These are phyloP conservation scores for Termitomyces sp. DNA, from an alignment of 768 basidiomycete genomes.

Conservation along the genomic window DNA sequence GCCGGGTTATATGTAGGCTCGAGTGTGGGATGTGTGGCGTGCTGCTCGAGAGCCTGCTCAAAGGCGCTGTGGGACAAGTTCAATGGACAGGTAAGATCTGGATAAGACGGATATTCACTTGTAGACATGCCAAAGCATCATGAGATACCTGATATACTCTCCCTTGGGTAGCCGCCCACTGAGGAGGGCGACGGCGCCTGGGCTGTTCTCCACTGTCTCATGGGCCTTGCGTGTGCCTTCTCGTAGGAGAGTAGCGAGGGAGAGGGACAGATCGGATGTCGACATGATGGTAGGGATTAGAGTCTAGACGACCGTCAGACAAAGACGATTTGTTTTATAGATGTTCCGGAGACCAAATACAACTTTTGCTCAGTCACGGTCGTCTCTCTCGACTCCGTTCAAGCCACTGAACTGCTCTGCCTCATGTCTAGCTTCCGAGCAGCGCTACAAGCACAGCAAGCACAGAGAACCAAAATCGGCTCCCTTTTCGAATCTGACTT, in stretches of 20 bases:
- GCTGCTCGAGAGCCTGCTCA: slow-evolving; percentile 53
- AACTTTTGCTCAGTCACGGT: too few relatives aligned
- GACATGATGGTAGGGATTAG: slow-evolving; percentile 33
- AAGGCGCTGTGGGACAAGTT: slow-evolving; percentile 37
- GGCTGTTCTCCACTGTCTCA: slow-evolving; percentile 52
- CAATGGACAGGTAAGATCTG: not conserved
- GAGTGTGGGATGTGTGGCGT: slow-evolving; percentile 59
- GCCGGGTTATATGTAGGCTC: slow-evolving; percentile 70
- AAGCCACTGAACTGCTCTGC: not conserved
- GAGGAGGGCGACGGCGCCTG: slow-evolving; percentile 53
- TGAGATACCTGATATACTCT: slow-evolving; percentile 68
- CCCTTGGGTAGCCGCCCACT: slow-evolving; percentile 56
- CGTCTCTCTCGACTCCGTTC: not conserved
- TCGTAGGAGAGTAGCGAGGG: slow-evolving; percentile 44
- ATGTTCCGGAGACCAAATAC: not conserved
- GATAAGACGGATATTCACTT: slow-evolving; percentile 43
- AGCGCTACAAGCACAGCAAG: too few relatives aligned
- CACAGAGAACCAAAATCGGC: not conserved
- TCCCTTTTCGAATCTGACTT: not conserved
- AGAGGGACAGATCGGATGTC: slow-evolving; percentile 34
- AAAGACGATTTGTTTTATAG: not conserved
- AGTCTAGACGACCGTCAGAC: slow-evolving; percentile 2
- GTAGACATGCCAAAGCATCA: slow-evolving; percentile 81
- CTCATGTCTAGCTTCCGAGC: not conserved
- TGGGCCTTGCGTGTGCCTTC: slow-evolving; percentile 52